Evolutionary conservation across 768 basidiomycete species (phyloP).

Genomic region (Boletus vermiculosoides): DNA sequence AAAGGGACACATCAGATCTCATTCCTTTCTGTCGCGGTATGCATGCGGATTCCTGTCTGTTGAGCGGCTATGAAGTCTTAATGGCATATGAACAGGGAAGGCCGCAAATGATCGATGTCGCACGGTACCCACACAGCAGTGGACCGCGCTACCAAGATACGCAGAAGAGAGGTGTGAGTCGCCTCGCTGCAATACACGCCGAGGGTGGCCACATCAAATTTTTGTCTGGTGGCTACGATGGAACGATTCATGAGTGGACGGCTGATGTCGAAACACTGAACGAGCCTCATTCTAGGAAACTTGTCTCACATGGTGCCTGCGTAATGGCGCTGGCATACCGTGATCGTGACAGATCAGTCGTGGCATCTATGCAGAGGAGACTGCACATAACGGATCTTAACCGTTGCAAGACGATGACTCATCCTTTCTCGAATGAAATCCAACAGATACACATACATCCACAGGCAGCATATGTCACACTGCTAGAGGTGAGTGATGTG

Average conservation of each 20-base stretch:
- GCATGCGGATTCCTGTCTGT: conserved; percentile 28
- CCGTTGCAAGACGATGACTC: conserved; percentile 29
- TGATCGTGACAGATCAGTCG: conserved; percentile 32
- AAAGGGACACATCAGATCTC: conserved; percentile 44
- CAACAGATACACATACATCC: conserved; percentile 48
- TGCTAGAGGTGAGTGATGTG: conserved; percentile 45
- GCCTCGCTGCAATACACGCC: conserved; percentile 40
- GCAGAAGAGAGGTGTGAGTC: conserved; percentile 38
- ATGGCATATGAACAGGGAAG: conserved; percentile 29
- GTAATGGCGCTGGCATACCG: conserved; percentile 42
- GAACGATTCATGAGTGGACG: conserved; percentile 42
- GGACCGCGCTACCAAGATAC: conserved; percentile 24
- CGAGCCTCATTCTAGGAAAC: conserved; percentile 26
- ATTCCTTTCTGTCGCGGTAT: conserved; percentile 36
- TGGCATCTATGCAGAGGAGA: conserved; percentile 36
- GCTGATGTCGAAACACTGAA: conserved; percentile 20
- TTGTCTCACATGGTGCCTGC: conserved; percentile 31
- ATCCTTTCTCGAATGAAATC: conserved; percentile 39
- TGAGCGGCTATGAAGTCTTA: conserved; percentile 23
- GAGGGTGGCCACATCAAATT: conserved; percentile 36
- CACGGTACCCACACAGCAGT: conserved; percentile 33
- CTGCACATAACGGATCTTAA: conserved; percentile 40
- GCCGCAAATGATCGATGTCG: conserved; percentile 33
- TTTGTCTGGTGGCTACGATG: conserved; percentile 50
- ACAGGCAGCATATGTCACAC: conserved; percentile 40